Evolutionary conservation across 2,329 filamentous ascomycete genomes (phyloP).

Genomic region (Huntiella bhutanensis): DNA sequence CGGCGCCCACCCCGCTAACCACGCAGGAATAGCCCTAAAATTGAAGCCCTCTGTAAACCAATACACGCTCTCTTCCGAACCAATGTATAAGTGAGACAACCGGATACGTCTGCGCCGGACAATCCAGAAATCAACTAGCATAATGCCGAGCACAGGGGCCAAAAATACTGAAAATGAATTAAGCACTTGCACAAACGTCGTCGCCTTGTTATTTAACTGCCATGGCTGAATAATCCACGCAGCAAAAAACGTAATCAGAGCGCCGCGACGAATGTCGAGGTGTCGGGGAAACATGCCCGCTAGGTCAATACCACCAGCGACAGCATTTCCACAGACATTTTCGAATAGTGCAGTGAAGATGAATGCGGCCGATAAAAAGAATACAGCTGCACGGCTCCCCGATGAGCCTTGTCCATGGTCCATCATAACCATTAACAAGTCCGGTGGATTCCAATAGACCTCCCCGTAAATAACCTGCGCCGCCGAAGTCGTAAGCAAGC

Average conservation of each 20-base stretch:
- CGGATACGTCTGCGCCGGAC: constrained; percentile 20
- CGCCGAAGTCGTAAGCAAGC: constrained; percentile 15
- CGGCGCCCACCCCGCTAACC: constrained; percentile 18
- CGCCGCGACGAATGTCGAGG: constrained; percentile 16
- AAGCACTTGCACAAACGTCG: constrained; percentile 15
- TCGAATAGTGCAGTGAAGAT: constrained; percentile 16
- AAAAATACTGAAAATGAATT: constrained; percentile 17
- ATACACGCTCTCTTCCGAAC: constrained; percentile 19
- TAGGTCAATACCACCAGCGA: constrained; percentile 17
- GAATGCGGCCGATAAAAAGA: constrained; percentile 16
- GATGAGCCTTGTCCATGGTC: constrained; percentile 15
- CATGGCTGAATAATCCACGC: constrained; percentile 17
- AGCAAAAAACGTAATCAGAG: constrained; percentile 14
- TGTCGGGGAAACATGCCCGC: constrained; percentile 16
- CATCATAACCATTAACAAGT: constrained; percentile 14
- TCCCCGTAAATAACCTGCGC: constrained; percentile 14
- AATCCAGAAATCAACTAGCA: constrained; percentile 17
- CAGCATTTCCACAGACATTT: constrained; percentile 16
- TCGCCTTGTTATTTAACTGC: constrained; percentile 17
- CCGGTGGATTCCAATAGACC: constrained; percentile 12
- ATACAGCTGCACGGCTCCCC: constrained; percentile 15
- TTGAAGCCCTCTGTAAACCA: constrained; percentile 21
- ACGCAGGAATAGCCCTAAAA: constrained; percentile 19
- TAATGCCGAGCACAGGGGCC: constrained; percentile 16
- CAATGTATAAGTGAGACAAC: constrained; percentile 21